phyloP scores from a whole-genome alignment of 164 flowering plant species.

The Santalum album region DNA sequence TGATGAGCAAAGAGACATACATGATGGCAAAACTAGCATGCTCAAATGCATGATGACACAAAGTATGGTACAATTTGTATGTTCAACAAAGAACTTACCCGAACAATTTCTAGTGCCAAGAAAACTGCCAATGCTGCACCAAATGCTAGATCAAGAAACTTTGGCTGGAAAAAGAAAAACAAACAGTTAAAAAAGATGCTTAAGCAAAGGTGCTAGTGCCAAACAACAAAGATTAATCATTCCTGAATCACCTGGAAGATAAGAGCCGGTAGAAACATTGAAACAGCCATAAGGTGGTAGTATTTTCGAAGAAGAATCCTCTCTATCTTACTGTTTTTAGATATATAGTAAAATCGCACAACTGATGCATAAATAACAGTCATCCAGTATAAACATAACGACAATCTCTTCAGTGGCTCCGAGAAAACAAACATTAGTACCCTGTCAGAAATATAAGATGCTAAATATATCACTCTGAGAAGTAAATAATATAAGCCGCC shows the following conservation, averaged over 20 bases:
- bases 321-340: conserved; percentile 78
- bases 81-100: conserved; percentile 49
- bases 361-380: conserved; percentile 59
- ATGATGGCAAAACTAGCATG: too few species aligned
- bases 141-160: conserved; percentile 83
- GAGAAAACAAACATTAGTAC: conserved; percentile 57
- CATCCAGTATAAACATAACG: conserved; percentile 75
- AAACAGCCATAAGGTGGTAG: conserved; percentile 92
- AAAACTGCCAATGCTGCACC: conserved; percentile 94
- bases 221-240: background rate
- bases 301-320: conserved; percentile 94
- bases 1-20: too few species aligned
- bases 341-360: conserved; percentile 66
- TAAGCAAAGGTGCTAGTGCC: conserved; percentile 2
- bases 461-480: background rate
- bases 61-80: background rate
- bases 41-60: too few species aligned
- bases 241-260: conserved; percentile 57
- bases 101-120: conserved; percentile 73
- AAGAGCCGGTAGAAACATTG: conserved; percentile 89
- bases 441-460: conserved; percentile 35
- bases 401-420: conserved; percentile 65
- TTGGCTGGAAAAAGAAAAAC: conserved; percentile 56
- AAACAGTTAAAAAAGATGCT: conserved; percentile 2
- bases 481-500: too few species aligned